phyloP scores from a whole-genome alignment of 345 rosid genomes.

The Citrus trifoliata region DNA sequence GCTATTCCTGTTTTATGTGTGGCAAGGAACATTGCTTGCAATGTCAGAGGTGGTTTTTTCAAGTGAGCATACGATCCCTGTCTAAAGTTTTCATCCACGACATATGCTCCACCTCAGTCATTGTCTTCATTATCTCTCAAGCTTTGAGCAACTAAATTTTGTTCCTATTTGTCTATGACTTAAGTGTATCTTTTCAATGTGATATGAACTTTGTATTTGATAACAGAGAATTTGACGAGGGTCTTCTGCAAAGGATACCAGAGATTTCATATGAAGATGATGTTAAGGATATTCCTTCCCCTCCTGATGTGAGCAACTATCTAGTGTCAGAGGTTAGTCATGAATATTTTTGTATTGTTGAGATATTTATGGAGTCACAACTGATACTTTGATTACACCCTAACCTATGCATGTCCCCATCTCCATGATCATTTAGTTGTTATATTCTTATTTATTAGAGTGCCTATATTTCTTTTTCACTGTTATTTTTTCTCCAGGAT shows the following conservation, averaged over 20 bases:
- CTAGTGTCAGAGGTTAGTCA: constrained; percentile 84
- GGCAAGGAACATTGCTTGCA: constrained; percentile 96
- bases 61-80: constrained; percentile 47
- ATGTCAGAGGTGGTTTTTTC: constrained; percentile 95
- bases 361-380: constrained; percentile 9
- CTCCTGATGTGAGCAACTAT: constrained; percentile 97
- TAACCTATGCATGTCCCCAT: not conserved
- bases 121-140: constrained; percentile 7
- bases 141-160: constrained; percentile 10
- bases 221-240: constrained; percentile 92
- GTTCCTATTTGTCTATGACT: constrained; percentile 13
- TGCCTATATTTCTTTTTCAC: not conserved
- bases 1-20: constrained; percentile 80
- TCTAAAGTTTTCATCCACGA: not conserved
- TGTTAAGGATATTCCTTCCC: constrained; percentile 59
- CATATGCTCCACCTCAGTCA: not conserved
- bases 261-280: constrained; percentile 89
- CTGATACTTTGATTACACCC: not conserved
- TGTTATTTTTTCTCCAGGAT: constrained; percentile 51
- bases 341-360: constrained; percentile 2
- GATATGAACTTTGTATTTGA: constrained; percentile 22
- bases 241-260: constrained; percentile 67
- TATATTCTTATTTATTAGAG: not conserved
- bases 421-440: not conserved
- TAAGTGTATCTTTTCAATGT: constrained; percentile 16